These are phyloP conservation scores for Gaertneriomyces semiglobifer DNA, from an alignment of 192 early-diverging fungal genomes.

Conservation along the genomic window DNA sequence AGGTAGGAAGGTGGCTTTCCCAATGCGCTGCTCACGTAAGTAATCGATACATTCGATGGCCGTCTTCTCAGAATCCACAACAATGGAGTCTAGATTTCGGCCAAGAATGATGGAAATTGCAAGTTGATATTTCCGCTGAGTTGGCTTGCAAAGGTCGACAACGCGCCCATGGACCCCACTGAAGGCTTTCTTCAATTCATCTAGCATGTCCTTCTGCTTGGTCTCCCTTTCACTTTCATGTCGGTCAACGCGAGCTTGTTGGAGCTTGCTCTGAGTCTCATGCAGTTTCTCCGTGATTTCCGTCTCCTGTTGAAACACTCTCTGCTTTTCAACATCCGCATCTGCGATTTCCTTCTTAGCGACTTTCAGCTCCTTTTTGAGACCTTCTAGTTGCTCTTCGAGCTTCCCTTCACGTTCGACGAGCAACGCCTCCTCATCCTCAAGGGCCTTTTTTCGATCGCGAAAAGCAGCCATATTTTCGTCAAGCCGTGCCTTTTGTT, in stretches of 20 bases:
- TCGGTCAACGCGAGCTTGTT: slow-evolving; percentile 77
- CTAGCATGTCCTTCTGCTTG: slow-evolving; percentile 71
- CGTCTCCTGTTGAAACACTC: slow-evolving; percentile 59
- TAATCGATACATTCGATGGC: slow-evolving; percentile 96
- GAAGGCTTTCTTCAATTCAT: slow-evolving; percentile 78
- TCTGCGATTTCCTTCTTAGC: slow-evolving; percentile 56
- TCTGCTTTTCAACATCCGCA: slow-evolving; percentile 61
- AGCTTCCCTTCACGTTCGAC: slow-evolving; percentile 31
- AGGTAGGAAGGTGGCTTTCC: slow-evolving; percentile 92
- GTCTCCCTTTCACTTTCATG: slow-evolving; percentile 79
- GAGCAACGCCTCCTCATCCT: slow-evolving; percentile 42
- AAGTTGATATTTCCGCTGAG: slow-evolving; percentile 84
- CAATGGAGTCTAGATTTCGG: slow-evolving; percentile 88
- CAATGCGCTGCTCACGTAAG: slow-evolving; percentile 85
- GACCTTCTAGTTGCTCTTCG: slow-evolving; percentile 21
- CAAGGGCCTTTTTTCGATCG: slow-evolving; percentile 42
- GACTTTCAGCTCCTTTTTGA: slow-evolving; percentile 47
- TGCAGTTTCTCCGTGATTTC: slow-evolving; percentile 85
- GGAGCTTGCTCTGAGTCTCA: slow-evolving; percentile 69
- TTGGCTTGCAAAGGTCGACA: slow-evolving; percentile 86
- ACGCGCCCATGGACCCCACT: slow-evolving; percentile 83
- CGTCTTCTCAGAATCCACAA: slow-evolving; percentile 87
- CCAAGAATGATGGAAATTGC: slow-evolving; percentile 87
- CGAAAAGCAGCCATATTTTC: slow-evolving; percentile 54
- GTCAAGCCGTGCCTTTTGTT: slow-evolving; percentile 56